Percentiles rank a stretch among this genome's conserved stretches.
phyloP scores from a whole-genome alignment of 208 protist genomes.

The Porcisia deanei region DNA sequence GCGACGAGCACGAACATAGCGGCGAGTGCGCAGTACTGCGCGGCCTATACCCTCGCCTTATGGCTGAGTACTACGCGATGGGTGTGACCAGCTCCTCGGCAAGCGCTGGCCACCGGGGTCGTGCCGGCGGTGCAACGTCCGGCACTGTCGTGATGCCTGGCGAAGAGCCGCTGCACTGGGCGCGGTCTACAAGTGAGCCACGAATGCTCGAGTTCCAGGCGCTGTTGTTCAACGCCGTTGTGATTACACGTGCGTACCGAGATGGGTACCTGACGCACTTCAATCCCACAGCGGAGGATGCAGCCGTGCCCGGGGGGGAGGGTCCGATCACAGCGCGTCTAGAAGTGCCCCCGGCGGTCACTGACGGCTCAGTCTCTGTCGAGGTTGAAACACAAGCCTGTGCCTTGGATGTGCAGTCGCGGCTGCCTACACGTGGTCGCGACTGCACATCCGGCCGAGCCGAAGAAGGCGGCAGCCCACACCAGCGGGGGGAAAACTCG shows the following conservation, averaged over 20 bases:
- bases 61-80: conserved; percentile 47
- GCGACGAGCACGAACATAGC: conserved; percentile 33
- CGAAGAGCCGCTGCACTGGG: conserved; percentile 44
- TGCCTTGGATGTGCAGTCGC: not conserved
- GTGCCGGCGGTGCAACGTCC: not conserved
- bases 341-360: not conserved
- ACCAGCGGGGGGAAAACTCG: not conserved
- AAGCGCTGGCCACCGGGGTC: not conserved
- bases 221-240: conserved; percentile 42
- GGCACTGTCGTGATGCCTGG: conserved; percentile 32
- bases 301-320: not conserved
- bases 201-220: conserved; percentile 54
- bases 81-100: conserved; percentile 1
- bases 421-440: not conserved
- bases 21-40: conserved; percentile 63
- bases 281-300: not conserved
- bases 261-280: conserved; percentile 12
- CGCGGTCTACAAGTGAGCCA: conserved; percentile 43
- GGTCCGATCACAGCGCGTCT: no score
- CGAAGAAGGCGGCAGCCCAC: not conserved
- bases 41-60: conserved; percentile 51
- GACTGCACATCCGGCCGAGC: no score
- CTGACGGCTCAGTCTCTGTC: not conserved
- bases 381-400: not conserved
- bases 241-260: conserved; percentile 17